Evolutionary conservation across 306 rosid genomes (phyloP), one percentile per base, ranked within the genome.

Genomic region (Acacia acuminata): DNA sequence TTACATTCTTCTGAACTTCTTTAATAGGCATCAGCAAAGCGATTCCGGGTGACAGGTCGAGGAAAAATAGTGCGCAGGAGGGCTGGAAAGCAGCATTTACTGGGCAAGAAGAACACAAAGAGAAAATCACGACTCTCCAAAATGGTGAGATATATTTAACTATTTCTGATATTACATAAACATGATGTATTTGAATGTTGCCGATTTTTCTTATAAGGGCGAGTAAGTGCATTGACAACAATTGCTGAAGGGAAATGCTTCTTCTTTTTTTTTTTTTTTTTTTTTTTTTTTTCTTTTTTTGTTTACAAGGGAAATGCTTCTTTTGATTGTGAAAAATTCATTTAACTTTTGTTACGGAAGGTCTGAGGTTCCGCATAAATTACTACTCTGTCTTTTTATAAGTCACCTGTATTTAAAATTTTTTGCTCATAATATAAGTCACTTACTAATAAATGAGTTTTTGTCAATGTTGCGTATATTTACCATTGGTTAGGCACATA

Each of bases 21-120:
- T 61, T 25, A 10, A 13, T 64, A 64, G 70, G 70, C 70, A 5
- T 64, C 70, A 30, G 70, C 70, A 7, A 64, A 64, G 70, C 70
- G 70, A 5, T 64, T 64, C 70, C 40, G 70, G 15, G 70, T 64
- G 42, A 64, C 70, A 4, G 70, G 70, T 64, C n/a, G 42, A 64
- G 70, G 70, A 14, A 64, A 64, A 64, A 64, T 64, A 27, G 70
- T 64, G 70, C 70, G 70, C n/a, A 27, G 70, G 70, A 64, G 42
- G 19, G 70, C 70, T 15, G 70, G 70, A 2, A 64, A 64, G 70
- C 70, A 64, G 70, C 70, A 64, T 27, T 64, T 64, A 20, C 42
- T 64, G n/a, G 70, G n/a, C 70, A 64, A 64, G n/a, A 64, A 64
- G 42, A 64, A 64, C 20, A 64, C 70, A 15, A 63, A 63, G 70